These are phyloP conservation scores for Plasmodium gonderi DNA, from an alignment of 169 alveolate genomes.

Conservation along the genomic window DNA sequence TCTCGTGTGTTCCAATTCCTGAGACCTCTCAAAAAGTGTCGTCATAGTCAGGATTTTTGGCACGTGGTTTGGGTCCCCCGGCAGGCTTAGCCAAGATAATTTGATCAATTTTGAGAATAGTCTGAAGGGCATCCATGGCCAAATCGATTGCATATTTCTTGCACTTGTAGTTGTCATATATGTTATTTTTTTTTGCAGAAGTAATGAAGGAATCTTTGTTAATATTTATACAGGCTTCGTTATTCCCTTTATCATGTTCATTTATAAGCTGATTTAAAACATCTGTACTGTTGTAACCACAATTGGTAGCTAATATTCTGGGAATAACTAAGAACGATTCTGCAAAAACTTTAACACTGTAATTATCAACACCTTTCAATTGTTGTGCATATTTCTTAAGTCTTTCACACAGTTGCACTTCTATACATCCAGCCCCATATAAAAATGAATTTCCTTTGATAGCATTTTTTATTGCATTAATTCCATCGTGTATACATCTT, in stretches of 20 bases:
- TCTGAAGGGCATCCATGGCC: slow-evolving; percentile 97
- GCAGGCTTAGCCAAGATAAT: slow-evolving; percentile 99
- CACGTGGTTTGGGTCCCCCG: slow-evolving; percentile 98
- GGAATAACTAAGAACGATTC: slow-evolving; percentile 97
- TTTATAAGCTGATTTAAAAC: slow-evolving; percentile 86
- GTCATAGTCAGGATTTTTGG: slow-evolving; percentile 81
- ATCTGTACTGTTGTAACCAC: slow-evolving; percentile 93
- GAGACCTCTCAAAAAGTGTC: slow-evolving; percentile 41
- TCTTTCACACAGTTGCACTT: slow-evolving; percentile 91
- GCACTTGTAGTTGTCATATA: slow-evolving; percentile 94
- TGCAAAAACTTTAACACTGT: slow-evolving; percentile 98
- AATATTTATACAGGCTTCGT: slow-evolving; percentile 82
- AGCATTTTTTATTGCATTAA: slow-evolving; percentile 85
- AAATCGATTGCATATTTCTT: slow-evolving; percentile 96
- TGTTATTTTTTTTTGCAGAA: slow-evolving; percentile 74
- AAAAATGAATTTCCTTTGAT: slow-evolving; percentile 91
- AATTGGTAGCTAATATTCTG: slow-evolving; percentile 97
- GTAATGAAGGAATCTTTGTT: slow-evolving; percentile 69
- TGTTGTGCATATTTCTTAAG: slow-evolving; percentile 90
- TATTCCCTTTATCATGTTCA: slow-evolving; percentile 84
- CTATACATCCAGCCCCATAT: slow-evolving; percentile 98
- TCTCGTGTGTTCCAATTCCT: not conserved
- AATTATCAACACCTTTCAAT: slow-evolving; percentile 94
- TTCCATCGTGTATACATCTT: slow-evolving; percentile 96
- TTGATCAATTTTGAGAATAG: slow-evolving; percentile 97